These are phyloP conservation scores for Scedosporium minutisporum DNA, from an alignment of 2,329 filamentous ascomycete genomes.

Conservation along the genomic window DNA sequence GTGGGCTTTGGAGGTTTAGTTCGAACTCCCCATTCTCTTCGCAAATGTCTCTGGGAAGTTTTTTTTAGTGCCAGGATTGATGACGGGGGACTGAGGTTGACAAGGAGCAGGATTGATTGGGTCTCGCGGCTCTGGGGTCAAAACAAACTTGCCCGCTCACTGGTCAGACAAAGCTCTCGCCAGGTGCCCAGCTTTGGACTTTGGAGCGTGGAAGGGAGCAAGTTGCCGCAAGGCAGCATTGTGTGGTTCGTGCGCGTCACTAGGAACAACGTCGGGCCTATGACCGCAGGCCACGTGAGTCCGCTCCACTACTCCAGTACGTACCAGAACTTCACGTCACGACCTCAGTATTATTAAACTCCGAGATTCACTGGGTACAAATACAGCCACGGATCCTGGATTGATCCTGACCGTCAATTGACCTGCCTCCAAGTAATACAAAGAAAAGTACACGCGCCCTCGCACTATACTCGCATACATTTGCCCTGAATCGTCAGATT, in stretches of 20 bases:
- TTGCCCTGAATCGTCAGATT: background rate
- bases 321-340: background rate
- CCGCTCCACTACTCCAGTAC: background rate
- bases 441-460: too few relatives aligned
- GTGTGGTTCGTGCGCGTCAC: background rate
- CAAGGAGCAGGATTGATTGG: constrained; percentile 3
- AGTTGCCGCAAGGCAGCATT: background rate
- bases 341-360: background rate
- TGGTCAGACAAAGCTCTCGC: constrained; percentile 1
- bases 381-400: background rate
- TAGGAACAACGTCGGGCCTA: background rate
- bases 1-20: background rate
- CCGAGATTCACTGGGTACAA: background rate
- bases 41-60: constrained; percentile 1
- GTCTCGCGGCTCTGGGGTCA: constrained; percentile 4
- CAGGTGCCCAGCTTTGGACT: background rate
- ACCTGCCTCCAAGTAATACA: too few relatives aligned
- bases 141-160: constrained; percentile 5
- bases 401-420: too few relatives aligned
- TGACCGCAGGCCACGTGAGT: constrained; percentile 5
- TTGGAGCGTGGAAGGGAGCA: background rate
- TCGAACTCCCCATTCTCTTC: background rate
- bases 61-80: background rate
- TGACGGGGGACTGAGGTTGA: background rate
- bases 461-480: background rate